Base-by-base conservation (phyloP, 2,329 filamentous ascomycete genomes). In the Harringtonia lauricola region DNA sequence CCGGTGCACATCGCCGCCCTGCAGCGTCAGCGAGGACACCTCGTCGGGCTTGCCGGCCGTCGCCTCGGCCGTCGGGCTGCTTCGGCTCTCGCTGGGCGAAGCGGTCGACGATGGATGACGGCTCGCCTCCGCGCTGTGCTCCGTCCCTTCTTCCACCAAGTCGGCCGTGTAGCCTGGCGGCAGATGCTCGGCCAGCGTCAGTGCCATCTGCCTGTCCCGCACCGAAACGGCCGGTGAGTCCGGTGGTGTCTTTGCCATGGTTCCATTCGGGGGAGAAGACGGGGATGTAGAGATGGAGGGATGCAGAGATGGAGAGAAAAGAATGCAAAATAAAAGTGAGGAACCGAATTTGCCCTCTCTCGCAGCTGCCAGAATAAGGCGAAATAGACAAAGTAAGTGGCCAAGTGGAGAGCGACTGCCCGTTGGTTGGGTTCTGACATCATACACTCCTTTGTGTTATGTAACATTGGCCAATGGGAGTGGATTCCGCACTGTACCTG, bases 1-100 rank as follows among this genome's bases (percentile, higher is more conserved):
- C 29, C 84, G 79, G 57, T 88, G 83, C 19, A 89, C 81, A 54
- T 89, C 84, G 34, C 84, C 84, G 41, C 84, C 84, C 55, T 83
- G 83, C 3, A 88, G 68, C 46, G 69, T 76, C 42, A 88, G 65
- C 0, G 84, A 88, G 2, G 82, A 86, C 47, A 81, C 75, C 21
- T 52, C 51, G 9, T 53, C 48, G 2, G 51, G 52, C 30, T 31
- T 7, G 12, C 12, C 30, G 30, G 28, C 28, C 14, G 17, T 18
- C 9, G 34, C 19, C 17, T n/a, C n/a, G n/a, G n/a, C n/a, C n/a
- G n/a, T n/a, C n/a, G n/a, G n/a, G n/a, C n/a, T n/a, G n/a, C n/a
- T n/a, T n/a, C n/a, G n/a, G n/a, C n/a, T n/a, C n/a, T n/a, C n/a
- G n/a, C n/a, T n/a, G n/a, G n/a, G n/a, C n/a, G n/a, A n/a, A n/a